Evolutionary conservation across 1,284 basidiomycete genomes (phyloP), one percentile per base, ranked within the genome.

Genomic region (Ceratobasidium sp.): DNA sequence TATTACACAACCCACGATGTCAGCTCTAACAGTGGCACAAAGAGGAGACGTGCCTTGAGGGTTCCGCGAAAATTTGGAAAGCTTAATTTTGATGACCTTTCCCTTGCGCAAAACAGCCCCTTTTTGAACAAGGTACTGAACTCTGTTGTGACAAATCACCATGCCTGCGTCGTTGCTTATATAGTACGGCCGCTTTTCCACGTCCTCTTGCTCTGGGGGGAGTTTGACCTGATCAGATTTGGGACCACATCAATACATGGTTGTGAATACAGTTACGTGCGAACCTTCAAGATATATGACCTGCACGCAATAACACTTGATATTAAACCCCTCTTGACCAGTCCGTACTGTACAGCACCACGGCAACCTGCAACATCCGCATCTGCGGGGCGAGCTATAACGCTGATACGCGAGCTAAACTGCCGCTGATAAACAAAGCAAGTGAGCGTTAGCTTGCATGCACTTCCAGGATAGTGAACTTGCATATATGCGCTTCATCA

Each of bases 61-160:
- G 8, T 62, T 69, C 25, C 65, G 57, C 17, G 74, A 74, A 65
- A 74, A 77, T 67, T 78, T 78, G 74, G 77, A 77, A 74, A 93
- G 92, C 75, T 88, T 90, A 34, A 89, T 91, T 72, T 84, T 87
- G 70, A 93, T 79, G 57, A 88, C 84, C 81, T 93, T 90, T 85
- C 91, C 91, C 79, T 92, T 93, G 68, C 90, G 84, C 73, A 93
- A 77, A 74, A 93, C 91, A 27, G 90, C 90, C 68, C 91, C 91
- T 79, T 91, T 92, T 71, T 74, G 73, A 42, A 93, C 90, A 57
- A 93, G 82, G 77, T 92, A 93, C 76, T 92, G 90, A 71, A 93
- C 78, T 73, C 91, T 82, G 77, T 93, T 93, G 76, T 92, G 90
- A 77, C 91, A 93, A 71, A 93, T 88, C 13, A 86, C 75, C 69